A percentile compares a stretch with the other conserved stretches of the same genome.
Evolutionary conservation across 164 flowering plant genomes (phyloP).

Genomic region (Stephania japonica): DNA sequence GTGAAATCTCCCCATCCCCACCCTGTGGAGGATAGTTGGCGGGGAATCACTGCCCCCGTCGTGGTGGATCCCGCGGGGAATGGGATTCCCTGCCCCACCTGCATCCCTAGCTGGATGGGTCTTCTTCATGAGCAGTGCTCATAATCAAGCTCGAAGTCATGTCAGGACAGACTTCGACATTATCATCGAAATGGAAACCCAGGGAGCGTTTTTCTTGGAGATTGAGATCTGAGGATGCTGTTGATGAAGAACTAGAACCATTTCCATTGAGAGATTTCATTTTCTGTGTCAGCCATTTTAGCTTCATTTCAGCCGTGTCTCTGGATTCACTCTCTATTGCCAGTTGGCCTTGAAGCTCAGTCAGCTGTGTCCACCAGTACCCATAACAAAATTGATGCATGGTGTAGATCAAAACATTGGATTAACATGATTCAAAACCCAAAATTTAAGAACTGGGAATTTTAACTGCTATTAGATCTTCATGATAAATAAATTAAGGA

Average conservation of each 20-base stretch:
- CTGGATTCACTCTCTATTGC: slow-evolving; percentile 43
- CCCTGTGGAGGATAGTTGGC: too few species aligned
- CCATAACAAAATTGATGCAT: background rate
- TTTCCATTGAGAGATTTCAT: slow-evolving; percentile 39
- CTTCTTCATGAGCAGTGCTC: background rate
- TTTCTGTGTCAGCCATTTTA: slow-evolving; percentile 45
- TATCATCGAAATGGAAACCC: background rate
- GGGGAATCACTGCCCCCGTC: too few species aligned
- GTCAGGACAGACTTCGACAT: background rate
- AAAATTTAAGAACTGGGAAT: background rate
- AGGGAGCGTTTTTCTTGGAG: slow-evolving; percentile 19
- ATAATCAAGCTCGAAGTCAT: background rate
- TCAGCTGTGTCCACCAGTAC: slow-evolving; percentile 28
- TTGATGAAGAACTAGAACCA: slow-evolving; percentile 29
- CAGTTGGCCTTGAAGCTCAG: slow-evolving; percentile 49
- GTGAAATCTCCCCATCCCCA: too few species aligned
- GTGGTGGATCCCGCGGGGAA: too few species aligned
- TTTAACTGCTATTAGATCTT: background rate
- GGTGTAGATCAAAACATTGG: too few species aligned
- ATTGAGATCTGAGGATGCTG: slow-evolving; percentile 19
- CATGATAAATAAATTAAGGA: background rate
- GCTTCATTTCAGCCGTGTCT: slow-evolving; percentile 64
- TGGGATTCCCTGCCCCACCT: too few species aligned
- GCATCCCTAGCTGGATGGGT: background rate
- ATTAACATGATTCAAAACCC: background rate